Conservation (phyloP, 306 rosid genomes). For the Sicyos baderoa region DNA sequence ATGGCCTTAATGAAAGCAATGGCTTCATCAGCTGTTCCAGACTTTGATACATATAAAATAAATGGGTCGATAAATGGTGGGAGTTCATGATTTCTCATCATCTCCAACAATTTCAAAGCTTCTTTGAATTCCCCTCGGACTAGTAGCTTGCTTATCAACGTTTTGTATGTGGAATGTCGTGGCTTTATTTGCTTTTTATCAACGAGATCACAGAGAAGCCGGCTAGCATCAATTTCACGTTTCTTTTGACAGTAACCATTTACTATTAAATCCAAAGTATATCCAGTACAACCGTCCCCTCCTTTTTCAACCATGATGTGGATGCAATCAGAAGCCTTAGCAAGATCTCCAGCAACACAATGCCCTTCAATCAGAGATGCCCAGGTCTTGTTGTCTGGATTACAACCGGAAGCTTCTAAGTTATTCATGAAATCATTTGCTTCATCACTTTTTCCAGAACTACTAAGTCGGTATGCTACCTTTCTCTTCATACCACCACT, state of each 20-base stretch:
- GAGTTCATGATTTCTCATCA: constrained; percentile 58
- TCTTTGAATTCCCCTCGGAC: constrained; percentile 47
- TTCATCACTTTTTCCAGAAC: constrained; percentile 44
- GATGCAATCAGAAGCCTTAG: constrained; percentile 45
- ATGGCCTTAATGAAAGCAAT: constrained; percentile 46
- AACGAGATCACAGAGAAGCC: constrained; percentile 38
- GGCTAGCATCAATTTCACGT: constrained; percentile 48
- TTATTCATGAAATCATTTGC: constrained; percentile 37
- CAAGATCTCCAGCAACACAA: constrained; percentile 50
- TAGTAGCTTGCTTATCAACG: constrained; percentile 43
- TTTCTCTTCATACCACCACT: constrained; percentile 30
- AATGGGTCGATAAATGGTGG: constrained; percentile 71
- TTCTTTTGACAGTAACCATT: constrained; percentile 46
- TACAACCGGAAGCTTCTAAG: constrained; percentile 39
- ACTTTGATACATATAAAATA: constrained; percentile 46
- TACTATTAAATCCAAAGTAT: constrained; percentile 41
- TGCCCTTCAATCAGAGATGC: constrained; percentile 48
- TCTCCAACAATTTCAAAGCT: constrained; percentile 49
- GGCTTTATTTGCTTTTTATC: constrained; percentile 45
- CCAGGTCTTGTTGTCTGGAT: constrained; percentile 41
- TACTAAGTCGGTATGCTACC: constrained; percentile 44
- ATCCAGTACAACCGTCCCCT: constrained; percentile 33
- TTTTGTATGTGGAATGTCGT: constrained; percentile 56
- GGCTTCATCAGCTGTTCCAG: constrained; percentile 65
- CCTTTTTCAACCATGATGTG: constrained; percentile 50